A percentile compares a stretch with the other conserved stretches of the same genome.
Conservation (phyloP, 2,329 filamentous ascomycete species). For the Penicillium sp. region DNA sequence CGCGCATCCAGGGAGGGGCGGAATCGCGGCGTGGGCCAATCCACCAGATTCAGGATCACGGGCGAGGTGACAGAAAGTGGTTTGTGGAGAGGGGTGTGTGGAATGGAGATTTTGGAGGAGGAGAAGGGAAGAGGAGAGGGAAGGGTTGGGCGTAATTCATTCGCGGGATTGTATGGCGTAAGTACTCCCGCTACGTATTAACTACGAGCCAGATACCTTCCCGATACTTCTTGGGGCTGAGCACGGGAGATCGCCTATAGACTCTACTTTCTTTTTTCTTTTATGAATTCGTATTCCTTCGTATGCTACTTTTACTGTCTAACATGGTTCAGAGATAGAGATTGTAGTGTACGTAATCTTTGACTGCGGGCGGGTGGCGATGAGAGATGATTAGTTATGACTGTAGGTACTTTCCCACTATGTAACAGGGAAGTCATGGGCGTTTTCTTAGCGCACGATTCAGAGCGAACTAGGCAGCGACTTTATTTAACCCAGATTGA, state of each 20-base stretch:
- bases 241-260: conserved; percentile 13
- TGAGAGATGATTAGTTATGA: neutral
- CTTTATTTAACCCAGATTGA: neutral
- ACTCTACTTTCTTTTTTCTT: neutral
- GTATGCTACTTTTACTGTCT: neutral
- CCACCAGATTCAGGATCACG: conserved; percentile 11
- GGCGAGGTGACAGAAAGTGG: conserved; percentile 9
- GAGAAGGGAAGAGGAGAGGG: conserved; percentile 17
- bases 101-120: conserved; percentile 17
- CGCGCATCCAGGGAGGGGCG: conserved; percentile 34
- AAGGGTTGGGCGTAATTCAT: conserved; percentile 17
- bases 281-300: neutral
- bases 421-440: neutral
- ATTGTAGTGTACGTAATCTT: neutral
- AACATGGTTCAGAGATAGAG: neutral
- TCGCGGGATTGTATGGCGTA: conserved; percentile 16
- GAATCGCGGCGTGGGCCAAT: conserved; percentile 7
- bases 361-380: neutral
- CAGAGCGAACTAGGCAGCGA: neutral
- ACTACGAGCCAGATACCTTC: conserved; percentile 16
- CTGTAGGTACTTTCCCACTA: neutral
- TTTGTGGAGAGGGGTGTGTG: conserved; percentile 12
- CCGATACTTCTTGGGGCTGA: conserved; percentile 22
- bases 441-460: neutral
- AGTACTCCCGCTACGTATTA: conserved; percentile 20